Conservation (phyloP, 371 early-diverging fungal genomes). For the Syncephalastrum monosporum region DNA sequence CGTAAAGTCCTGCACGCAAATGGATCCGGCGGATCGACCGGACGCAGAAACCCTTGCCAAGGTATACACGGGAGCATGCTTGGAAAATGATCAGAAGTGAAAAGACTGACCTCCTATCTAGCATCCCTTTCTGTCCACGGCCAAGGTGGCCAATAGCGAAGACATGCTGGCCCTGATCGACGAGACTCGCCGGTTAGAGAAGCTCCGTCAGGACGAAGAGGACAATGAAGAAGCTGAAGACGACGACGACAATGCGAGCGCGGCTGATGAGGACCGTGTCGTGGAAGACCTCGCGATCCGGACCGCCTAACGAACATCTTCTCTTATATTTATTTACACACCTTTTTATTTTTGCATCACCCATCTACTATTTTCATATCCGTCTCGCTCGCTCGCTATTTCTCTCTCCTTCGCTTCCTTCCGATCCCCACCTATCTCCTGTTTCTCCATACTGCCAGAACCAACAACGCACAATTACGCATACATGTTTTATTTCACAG, state of each 20-base stretch:
- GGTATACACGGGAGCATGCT: slow-evolving; percentile 14
- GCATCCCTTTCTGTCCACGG: slow-evolving; percentile 36
- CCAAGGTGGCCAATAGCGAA: slow-evolving; percentile 23
- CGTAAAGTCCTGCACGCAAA: slow-evolving; percentile 41
- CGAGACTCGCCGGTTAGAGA: slow-evolving; percentile 20
- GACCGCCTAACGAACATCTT: too few relatives aligned
- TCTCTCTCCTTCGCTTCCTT: too few relatives aligned
- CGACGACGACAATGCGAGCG: slow-evolving; percentile 19
- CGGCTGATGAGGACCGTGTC: background rate
- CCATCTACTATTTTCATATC: too few relatives aligned
- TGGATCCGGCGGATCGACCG: slow-evolving; percentile 23
- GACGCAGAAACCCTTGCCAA: slow-evolving; percentile 43
- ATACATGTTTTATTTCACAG: too few relatives aligned
- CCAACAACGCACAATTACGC: too few relatives aligned
- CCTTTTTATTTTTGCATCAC: too few relatives aligned
- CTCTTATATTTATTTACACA: too few relatives aligned
- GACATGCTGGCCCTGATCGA: slow-evolving; percentile 25
- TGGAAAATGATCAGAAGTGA: background rate
- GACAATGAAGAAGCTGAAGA: slow-evolving; percentile 16
- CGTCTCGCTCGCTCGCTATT: too few relatives aligned
- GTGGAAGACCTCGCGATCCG: slow-evolving; percentile 14
- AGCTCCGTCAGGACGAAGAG: slow-evolving; percentile 18
- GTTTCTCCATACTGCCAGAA: too few relatives aligned
- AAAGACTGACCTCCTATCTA: slow-evolving; percentile 5
- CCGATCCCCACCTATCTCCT: too few relatives aligned